phyloP scores from a whole-genome alignment of 108 stramenopile genomes.

The Ochromonas danica region DNA sequence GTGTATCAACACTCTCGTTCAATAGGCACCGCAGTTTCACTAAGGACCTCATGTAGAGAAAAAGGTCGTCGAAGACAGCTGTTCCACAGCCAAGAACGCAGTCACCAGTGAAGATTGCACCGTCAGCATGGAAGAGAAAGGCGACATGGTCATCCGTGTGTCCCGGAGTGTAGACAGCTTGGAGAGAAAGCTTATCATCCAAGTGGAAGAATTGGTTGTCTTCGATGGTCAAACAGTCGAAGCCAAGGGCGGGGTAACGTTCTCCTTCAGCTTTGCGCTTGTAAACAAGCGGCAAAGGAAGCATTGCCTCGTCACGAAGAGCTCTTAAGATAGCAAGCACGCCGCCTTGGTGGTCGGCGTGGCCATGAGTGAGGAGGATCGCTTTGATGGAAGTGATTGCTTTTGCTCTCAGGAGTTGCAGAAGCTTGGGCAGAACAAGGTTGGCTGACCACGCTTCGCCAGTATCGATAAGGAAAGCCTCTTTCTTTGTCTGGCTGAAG shows the following conservation, averaged over 20 bases:
- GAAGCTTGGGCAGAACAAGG: too few relatives aligned
- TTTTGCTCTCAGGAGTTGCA: not conserved
- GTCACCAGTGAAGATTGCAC: constrained; percentile 50
- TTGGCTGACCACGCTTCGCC: not conserved
- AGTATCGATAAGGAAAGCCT: not conserved
- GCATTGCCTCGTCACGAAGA: not conserved
- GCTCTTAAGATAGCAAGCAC: not conserved
- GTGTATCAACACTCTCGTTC: not conserved
- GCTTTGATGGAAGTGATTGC: not conserved
- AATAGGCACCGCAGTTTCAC: not conserved
- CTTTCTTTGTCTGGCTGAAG: not conserved
- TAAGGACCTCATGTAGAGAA: constrained; percentile 47
- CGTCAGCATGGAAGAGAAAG: constrained; percentile 48
- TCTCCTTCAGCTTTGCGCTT: constrained; percentile 25
- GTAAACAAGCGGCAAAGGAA: constrained; percentile 3
- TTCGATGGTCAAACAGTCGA: not conserved
- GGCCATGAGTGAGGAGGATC: constrained; percentile 43
- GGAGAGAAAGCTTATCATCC: constrained; percentile 11
- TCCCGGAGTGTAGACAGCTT: constrained; percentile 42
- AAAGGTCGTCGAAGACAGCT: constrained; percentile 52
- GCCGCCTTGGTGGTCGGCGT: constrained; percentile 44
- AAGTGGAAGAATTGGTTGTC: constrained; percentile 17
- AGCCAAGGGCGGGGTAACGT: constrained; percentile 9
- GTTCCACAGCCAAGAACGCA: constrained; percentile 55
- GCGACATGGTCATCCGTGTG: constrained; percentile 47